Percentiles rank a stretch among this genome's conserved stretches.
These are phyloP conservation scores for Anisodus tanguticus DNA, from an alignment of 257 asterid species.

Conservation along the genomic window DNA sequence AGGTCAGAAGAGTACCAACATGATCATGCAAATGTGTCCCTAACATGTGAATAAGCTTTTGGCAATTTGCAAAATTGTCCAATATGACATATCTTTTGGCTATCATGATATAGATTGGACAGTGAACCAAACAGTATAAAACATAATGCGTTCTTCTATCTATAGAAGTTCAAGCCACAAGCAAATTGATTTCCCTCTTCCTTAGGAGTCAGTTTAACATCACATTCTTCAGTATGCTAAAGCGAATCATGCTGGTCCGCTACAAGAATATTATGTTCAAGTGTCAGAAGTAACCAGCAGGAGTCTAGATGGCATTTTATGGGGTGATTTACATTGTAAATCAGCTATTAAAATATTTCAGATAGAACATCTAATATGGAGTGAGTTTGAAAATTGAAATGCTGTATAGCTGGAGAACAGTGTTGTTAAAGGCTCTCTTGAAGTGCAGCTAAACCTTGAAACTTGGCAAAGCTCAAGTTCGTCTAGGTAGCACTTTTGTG, in stretches of 20 bases:
- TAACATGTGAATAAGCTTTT: slow-evolving; percentile 5
- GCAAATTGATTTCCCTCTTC: background rate
- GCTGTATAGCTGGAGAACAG: background rate
- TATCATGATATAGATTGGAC: background rate
- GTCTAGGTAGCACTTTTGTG: background rate
- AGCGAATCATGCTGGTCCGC: background rate
- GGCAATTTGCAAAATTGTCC: slow-evolving; percentile 8
- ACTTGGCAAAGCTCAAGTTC: background rate
- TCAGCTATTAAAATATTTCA: background rate
- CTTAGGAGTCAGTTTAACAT: background rate
- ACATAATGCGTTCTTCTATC: background rate
- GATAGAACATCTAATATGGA: background rate
- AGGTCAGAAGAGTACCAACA: background rate
- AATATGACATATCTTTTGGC: background rate
- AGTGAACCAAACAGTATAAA: background rate
- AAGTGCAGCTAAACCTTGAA: background rate
- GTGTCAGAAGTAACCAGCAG: background rate
- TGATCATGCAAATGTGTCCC: background rate
- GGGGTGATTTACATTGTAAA: background rate
- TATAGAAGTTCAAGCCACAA: slow-evolving; percentile 12
- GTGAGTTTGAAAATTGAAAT: background rate
- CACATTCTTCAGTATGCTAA: background rate
- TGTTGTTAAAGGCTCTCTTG: background rate
- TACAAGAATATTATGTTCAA: background rate
- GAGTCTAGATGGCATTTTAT: background rate